These are phyloP conservation scores for Colletotrichum destructivum DNA, from an alignment of 2,329 filamentous ascomycete genomes.

Conservation along the genomic window DNA sequence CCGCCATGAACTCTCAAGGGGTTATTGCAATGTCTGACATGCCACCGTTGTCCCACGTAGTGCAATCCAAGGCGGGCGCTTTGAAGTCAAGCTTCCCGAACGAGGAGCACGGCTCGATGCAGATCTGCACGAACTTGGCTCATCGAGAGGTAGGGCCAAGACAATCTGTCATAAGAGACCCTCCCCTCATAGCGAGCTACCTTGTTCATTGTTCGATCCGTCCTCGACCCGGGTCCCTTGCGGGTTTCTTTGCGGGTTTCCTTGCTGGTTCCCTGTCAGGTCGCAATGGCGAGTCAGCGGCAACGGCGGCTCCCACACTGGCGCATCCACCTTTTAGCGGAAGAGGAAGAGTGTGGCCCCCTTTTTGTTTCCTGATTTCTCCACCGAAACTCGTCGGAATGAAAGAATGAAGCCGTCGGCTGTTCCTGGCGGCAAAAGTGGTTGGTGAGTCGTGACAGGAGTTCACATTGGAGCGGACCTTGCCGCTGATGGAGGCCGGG, in stretches of 20 bases:
- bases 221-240: neutral
- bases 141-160: neutral
- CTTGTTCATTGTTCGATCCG: neutral
- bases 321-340: neutral
- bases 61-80: slow-evolving; percentile 16
- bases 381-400: neutral
- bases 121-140: neutral
- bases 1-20: slow-evolving; percentile 1
- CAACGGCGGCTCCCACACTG: neutral
- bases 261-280: neutral
- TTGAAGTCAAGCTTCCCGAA: neutral
- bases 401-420: neutral
- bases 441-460: no score
- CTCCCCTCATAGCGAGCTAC: neutral
- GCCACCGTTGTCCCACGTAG: neutral
- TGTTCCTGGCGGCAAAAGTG: neutral
- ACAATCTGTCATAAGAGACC: neutral
- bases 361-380: neutral
- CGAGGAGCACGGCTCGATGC: neutral
- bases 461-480: neutral
- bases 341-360: no score
- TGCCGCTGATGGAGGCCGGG: slow-evolving; percentile 2
- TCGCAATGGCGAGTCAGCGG: slow-evolving; percentile 7
- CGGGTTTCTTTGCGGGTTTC: no score
- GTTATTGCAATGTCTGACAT: neutral